phyloP scores from a whole-genome alignment of 306 rosid genomes.

The Alnus glutinosa region DNA sequence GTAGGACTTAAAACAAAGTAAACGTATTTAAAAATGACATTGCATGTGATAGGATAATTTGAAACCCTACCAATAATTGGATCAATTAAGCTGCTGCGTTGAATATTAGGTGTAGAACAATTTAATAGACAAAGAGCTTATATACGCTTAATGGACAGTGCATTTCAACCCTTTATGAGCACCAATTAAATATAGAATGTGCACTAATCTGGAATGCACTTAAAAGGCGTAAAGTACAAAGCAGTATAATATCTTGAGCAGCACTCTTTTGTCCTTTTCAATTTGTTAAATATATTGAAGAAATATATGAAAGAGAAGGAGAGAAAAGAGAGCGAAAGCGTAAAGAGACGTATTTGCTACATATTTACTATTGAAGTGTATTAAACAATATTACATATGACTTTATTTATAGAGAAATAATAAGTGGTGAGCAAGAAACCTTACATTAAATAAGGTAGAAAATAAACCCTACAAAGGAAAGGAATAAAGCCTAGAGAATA shows the following conservation, averaged over 20 bases:
- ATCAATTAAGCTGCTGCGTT: neutral
- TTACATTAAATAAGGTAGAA: too few relatives aligned
- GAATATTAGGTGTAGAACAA: neutral
- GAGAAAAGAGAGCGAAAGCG: too few relatives aligned
- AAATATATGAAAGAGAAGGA: too few relatives aligned
- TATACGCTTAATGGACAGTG: neutral
- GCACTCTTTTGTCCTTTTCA: neutral
- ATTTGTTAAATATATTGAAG: neutral
- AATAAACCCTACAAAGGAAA: too few relatives aligned
- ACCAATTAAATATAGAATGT: neutral
- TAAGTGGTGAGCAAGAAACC: too few relatives aligned
- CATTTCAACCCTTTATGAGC: neutral
- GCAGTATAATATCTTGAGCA: neutral
- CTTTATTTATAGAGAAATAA: too few relatives aligned
- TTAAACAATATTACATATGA: too few relatives aligned
- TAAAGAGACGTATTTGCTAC: too few relatives aligned
- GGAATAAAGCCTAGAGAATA: too few relatives aligned
- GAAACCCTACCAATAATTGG: neutral
- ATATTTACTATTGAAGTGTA: too few relatives aligned
- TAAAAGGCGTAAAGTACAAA: neutral
- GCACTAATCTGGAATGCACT: constrained; percentile 19
- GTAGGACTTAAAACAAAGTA: neutral
- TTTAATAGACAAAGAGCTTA: too few relatives aligned
- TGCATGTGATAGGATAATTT: neutral
- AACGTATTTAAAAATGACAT: neutral